Base-by-base conservation (phyloP, 1,284 basidiomycete species). In the Moniliella sp. region DNA sequence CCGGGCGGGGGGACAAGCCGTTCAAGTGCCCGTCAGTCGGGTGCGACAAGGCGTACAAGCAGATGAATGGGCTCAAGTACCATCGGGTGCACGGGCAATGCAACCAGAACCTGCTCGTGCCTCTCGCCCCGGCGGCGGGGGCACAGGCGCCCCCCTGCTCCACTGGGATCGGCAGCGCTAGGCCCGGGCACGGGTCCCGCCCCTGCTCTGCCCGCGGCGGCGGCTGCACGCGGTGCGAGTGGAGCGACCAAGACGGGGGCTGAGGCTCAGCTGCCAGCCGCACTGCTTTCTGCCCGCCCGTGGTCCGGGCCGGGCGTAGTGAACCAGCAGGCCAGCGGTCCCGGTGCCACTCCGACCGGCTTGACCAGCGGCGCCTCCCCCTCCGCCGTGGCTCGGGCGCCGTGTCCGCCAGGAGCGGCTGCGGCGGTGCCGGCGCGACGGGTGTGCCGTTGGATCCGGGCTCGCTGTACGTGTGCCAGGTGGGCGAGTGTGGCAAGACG, bases 21-120 rank as follows among this genome's bases (percentile, higher is more conserved):
- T 97, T 88, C 74, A 73, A 77, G 43, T 97, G 88, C 67, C 83
- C 83, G 10, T 88, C 88, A 50, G 76, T 80, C 0, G 88, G 91
- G 35, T 97, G 88, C 68, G 86, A 84, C 67, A 97, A 97, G 70
- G 75, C 75, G 28, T 97, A 97, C 71, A 93, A 94, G 68, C 88
- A 12, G 42, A 41, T 8, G 45, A 94, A 82, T 56, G 79, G 79
- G 1, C 69, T 97, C 51, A 94, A 97, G 67, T 94, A 94, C 64
- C 88, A 97, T 64, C 76, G 86, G 62, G 76, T 81, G 13, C 80
- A 83, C 57, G 80, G 88, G 2, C 78, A 78, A 46, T 94, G 84
- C 64, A 58, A 58, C 36, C 54, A 56, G 36, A 58, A 49, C 26
- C 46, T 42, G 27, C 36, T 48, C 8, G 42, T 44, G 17, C 40